These are phyloP conservation scores for Holtermannia corniformis DNA, from an alignment of 768 basidiomycete species.

Conservation along the genomic window DNA sequence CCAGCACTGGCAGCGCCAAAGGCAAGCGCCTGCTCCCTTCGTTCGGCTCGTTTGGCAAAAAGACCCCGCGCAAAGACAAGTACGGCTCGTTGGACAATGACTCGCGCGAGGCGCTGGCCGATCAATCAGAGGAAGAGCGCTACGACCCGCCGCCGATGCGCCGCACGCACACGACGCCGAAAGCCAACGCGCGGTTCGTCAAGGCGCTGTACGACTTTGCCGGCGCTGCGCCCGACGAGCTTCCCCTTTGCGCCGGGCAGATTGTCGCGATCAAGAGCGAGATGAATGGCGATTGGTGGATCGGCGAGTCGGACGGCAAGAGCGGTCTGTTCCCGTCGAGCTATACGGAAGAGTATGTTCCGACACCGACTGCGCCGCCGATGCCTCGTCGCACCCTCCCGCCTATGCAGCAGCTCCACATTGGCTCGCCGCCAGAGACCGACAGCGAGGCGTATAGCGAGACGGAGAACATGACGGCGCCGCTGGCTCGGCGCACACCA, in stretches of 20 bases:
- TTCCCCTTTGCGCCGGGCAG: constrained; percentile 63
- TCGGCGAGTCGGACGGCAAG: constrained; percentile 60
- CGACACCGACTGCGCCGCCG: constrained; percentile 30
- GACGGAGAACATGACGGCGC: constrained; percentile 24
- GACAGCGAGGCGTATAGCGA: constrained; percentile 25
- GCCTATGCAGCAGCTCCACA: constrained; percentile 3
- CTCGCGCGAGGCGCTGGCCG: constrained; percentile 9
- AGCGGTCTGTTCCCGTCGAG: constrained; percentile 73
- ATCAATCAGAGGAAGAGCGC: constrained; percentile 29
- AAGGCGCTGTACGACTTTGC: constrained; percentile 66
- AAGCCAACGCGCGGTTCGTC: constrained; percentile 40
- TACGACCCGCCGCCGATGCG: constrained; percentile 9
- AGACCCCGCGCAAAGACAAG: constrained; percentile 19
- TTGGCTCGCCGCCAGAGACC: constrained; percentile 19
- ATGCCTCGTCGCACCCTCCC: constrained; percentile 7
- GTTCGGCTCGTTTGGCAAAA: constrained; percentile 37
- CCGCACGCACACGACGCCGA: constrained; percentile 17
- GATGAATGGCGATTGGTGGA: constrained; percentile 84
- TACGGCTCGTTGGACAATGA: constrained; percentile 23
- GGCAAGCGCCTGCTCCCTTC: constrained; percentile 25
- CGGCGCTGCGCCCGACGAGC: constrained; percentile 61
- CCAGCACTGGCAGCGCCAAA: constrained; percentile 20
- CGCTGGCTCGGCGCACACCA: constrained; percentile 6
- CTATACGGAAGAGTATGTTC: constrained; percentile 52
- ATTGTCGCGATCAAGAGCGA: constrained; percentile 68